These are phyloP conservation scores for Chenopodium quinoa DNA, from an alignment of 148 eudicot species.

Conservation along the genomic window DNA sequence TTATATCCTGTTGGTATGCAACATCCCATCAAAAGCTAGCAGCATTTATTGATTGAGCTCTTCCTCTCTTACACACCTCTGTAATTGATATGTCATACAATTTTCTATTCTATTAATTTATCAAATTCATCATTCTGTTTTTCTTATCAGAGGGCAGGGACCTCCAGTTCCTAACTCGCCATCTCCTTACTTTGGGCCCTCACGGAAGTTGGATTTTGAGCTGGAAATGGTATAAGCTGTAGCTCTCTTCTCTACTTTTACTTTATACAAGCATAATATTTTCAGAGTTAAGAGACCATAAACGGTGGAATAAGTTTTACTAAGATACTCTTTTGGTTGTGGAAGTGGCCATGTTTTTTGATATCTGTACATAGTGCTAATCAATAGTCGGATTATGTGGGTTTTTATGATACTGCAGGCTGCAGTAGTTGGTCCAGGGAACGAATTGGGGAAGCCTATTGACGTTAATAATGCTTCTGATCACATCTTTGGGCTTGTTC, in stretches of 20 bases:
- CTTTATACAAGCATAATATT: background rate
- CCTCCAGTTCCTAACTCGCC: conserved; percentile 59
- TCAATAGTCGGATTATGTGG: conserved; percentile 10
- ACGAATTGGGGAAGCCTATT: conserved; percentile 73
- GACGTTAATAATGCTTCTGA: conserved; percentile 86
- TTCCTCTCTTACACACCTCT: background rate
- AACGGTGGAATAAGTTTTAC: background rate
- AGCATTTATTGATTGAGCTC: background rate
- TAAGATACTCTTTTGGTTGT: background rate
- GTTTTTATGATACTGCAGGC: conserved; percentile 54
- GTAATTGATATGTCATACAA: background rate
- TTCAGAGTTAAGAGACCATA: background rate
- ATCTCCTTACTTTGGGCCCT: conserved; percentile 89
- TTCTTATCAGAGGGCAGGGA: conserved; percentile 75
- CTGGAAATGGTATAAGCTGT: conserved; percentile 75
- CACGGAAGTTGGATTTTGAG: conserved; percentile 87
- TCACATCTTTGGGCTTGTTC: conserved; percentile 91
- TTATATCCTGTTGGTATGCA: background rate
- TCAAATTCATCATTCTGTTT: conserved; percentile 16
- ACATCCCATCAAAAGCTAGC: background rate
- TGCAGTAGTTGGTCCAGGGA: conserved; percentile 97
- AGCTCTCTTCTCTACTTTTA: too few relatives aligned
- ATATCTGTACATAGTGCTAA: background rate
- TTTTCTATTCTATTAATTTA: conserved; percentile 1
- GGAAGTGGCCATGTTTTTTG: background rate